Base-by-base conservation (phyloP, 345 rosid species). In the Citrus hindsii region DNA sequence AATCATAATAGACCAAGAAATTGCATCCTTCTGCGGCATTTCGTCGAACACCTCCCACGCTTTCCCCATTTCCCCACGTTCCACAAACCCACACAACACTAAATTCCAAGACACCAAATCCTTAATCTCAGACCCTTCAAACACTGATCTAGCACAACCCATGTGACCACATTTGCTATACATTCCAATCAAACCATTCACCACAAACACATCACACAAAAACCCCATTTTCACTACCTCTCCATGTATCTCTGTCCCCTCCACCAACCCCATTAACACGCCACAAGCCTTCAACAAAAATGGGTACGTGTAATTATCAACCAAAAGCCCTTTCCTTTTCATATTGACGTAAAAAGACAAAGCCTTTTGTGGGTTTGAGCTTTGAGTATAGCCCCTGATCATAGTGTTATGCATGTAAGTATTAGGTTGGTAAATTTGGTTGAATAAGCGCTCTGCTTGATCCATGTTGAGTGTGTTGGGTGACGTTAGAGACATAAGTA, bases 1-100 rank as follows among this genome's bases (percentile, higher is more conserved):
- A 74, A 88, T 77, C 88, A 88, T 82, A 59, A 80, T 77, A 13
- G 86, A 82, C 89, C 89, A 84, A 24, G 89, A 84, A 69, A 83
- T 63, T 67, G 76, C 86, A 76, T 85, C 73, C 80, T 79, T 85
- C 7, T 81, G 82, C 0, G 85, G 86, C 89, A 89, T 87, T 78
- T 64, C 82, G 62, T 81, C 84, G 73, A 90, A 90, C 81, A 85
- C 12, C 76, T 82, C 56, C 73, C 28, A 77, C 8, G 88, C 92
- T 27, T 55, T 71, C 40, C 76, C 77, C 76, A 84, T 59, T 38
- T 83, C 76, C 66, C 84, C 85, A 58, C 69, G 22, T 40, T 72
- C 76, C 1, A 77, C 75, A 68, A 71, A 82, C 28, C 85, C 86
- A 65, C 79, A 40, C 76, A 90, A 75, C 81, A 90, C 33, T 76